Percentiles rank a stretch among this genome's conserved stretches.
Conservation (phyloP, 2,329 filamentous ascomycete species). For the Hymenotorrendiella dingleyae region DNA sequence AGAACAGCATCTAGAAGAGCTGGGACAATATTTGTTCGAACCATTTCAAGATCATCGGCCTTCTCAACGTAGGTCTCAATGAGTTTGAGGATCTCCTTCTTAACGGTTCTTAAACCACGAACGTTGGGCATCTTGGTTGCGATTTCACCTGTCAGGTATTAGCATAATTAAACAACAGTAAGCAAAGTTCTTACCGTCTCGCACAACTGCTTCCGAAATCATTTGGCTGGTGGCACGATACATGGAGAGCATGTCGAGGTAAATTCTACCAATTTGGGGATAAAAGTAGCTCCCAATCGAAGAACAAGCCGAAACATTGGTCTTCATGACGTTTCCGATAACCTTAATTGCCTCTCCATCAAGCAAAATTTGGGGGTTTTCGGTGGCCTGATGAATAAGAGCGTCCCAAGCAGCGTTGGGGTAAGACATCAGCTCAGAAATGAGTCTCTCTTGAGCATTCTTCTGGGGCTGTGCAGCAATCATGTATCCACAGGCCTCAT, state of each 20-base stretch:
- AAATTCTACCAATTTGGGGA: constrained; percentile 94
- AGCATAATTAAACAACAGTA: constrained; percentile 19
- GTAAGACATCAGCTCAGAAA: constrained; percentile 85
- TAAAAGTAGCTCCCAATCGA: constrained; percentile 98
- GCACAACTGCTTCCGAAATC: constrained; percentile 86
- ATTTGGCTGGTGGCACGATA: constrained; percentile 94
- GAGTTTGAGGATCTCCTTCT: constrained; percentile 98
- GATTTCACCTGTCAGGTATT: constrained; percentile 60
- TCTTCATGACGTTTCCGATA: constrained; percentile 99
- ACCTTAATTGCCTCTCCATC: constrained; percentile 96
- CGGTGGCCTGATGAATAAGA: constrained; percentile 83
- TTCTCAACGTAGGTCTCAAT: constrained; percentile 98
- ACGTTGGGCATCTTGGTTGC: constrained; percentile 98
- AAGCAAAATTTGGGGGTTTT: constrained; percentile 80
- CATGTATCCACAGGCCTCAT: constrained; percentile 99
- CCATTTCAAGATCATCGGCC: constrained; percentile 90
- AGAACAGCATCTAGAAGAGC: constrained; percentile 89
- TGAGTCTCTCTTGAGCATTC: constrained; percentile 83
- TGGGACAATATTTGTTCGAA: constrained; percentile 92
- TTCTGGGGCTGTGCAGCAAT: constrained; percentile 96
- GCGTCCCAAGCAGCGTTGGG: constrained; percentile 94
- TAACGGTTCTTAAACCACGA: constrained; percentile 90
- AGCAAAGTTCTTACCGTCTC: constrained; percentile 56
- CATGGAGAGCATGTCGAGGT: constrained; percentile 98
- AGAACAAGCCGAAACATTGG: constrained; percentile 95